Percentiles rank a stretch among this genome's conserved stretches.
Evolutionary conservation across 2,329 filamentous ascomycete species (phyloP).

Genomic region (Cladosporium sphaerospermum): DNA sequence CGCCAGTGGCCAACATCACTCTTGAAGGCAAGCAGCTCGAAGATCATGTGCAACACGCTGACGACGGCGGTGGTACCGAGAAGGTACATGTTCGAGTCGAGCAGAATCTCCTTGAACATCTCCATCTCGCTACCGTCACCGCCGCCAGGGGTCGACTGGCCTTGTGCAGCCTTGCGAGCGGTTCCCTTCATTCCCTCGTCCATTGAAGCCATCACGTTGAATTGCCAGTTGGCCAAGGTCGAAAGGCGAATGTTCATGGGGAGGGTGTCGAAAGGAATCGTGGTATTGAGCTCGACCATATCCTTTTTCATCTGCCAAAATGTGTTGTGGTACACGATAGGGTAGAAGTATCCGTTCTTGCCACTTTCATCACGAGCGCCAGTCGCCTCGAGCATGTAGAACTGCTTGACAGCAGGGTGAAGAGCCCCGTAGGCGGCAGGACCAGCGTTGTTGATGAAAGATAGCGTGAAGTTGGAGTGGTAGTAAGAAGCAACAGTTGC

Average conservation of each 20-base stretch:
- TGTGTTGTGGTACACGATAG: conserved; percentile 84
- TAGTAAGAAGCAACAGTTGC: conserved; percentile 83
- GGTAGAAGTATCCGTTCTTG: conserved; percentile 89
- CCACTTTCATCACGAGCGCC: conserved; percentile 78
- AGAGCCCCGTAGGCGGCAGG: conserved; percentile 59
- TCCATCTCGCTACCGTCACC: conserved; percentile 93
- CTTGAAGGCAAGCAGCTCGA: conserved; percentile 94
- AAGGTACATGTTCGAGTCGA: conserved; percentile 90
- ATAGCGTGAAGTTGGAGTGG: conserved; percentile 88
- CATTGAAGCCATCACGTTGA: conserved; percentile 73
- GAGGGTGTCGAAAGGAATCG: conserved; percentile 77
- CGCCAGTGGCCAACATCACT: conserved; percentile 96
- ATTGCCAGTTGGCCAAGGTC: conserved; percentile 83
- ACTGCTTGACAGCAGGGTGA: conserved; percentile 69
- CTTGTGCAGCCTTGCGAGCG: conserved; percentile 69
- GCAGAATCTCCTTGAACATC: conserved; percentile 90
- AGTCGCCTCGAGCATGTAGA: conserved; percentile 70
- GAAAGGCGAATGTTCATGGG: conserved; percentile 78
- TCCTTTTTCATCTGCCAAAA: conserved; percentile 94
- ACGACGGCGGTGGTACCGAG: conserved; percentile 78
- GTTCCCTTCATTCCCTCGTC: conserved; percentile 84
- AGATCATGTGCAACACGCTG: conserved; percentile 84
- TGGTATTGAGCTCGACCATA: conserved; percentile 88
- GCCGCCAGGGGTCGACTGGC: conserved; percentile 63
- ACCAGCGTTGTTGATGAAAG: conserved; percentile 76